Conservation (phyloP, 2,329 filamentous ascomycete species). For the Claviceps spartinae region DNA sequence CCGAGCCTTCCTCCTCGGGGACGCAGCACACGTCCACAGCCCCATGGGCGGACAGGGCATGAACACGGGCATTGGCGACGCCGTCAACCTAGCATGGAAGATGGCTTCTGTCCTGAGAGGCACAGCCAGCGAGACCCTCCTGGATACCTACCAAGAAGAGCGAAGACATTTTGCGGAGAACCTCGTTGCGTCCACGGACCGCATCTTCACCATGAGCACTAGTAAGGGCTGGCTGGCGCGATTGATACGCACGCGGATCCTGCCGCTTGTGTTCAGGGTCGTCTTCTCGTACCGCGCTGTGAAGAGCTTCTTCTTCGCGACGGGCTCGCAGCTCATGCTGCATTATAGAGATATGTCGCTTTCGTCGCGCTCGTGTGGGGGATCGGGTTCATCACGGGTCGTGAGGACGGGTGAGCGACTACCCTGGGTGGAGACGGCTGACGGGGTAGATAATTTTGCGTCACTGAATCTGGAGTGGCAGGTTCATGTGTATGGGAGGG, state of each 20-base stretch:
- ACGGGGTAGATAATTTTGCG: not conserved
- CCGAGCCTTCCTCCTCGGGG: slow-evolving; percentile 32
- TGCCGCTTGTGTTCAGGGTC: not conserved
- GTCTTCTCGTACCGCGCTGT: not conserved
- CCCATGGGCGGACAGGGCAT: slow-evolving; percentile 44
- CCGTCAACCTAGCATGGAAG: slow-evolving; percentile 42
- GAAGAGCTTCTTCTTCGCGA: not conserved
- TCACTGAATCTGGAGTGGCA: not conserved
- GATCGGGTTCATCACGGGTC: not conserved
- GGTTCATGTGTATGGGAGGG: slow-evolving; percentile 1
- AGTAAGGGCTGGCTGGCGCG: not conserved
- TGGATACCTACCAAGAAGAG: slow-evolving; percentile 1
- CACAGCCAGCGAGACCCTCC: not conserved
- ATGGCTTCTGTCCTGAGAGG: slow-evolving; percentile 19
- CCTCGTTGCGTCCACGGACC: not conserved
- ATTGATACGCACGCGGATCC: not conserved
- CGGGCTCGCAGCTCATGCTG: not conserved
- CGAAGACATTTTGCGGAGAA: not conserved
- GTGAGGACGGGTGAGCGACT: not conserved
- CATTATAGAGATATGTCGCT: slow-evolving; percentile 1
- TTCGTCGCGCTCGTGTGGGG: not conserved
- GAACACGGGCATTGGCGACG: slow-evolving; percentile 44
- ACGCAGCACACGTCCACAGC: slow-evolving; percentile 43
- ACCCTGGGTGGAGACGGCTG: not conserved
- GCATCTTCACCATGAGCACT: not conserved